These are phyloP conservation scores for Macadamia tetraphylla DNA, from an alignment of 164 flowering plant genomes.

Conservation along the genomic window DNA sequence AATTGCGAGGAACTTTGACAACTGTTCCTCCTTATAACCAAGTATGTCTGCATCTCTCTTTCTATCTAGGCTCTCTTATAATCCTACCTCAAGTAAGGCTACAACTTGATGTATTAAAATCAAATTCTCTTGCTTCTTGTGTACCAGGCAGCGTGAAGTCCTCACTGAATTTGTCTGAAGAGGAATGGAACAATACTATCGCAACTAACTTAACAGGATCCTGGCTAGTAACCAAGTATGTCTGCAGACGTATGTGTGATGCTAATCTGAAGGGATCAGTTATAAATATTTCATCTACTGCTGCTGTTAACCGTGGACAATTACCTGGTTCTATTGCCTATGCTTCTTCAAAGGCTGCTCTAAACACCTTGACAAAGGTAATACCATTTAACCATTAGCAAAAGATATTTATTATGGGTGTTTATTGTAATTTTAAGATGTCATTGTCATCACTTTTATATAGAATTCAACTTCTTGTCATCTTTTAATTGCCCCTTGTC, in stretches of 20 bases:
- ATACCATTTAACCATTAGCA: too few relatives aligned
- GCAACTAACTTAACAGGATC: slow-evolving; percentile 64
- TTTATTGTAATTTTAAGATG: too few relatives aligned
- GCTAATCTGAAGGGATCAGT: slow-evolving; percentile 52
- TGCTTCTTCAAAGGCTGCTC: slow-evolving; percentile 50
- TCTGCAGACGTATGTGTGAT: slow-evolving; percentile 53
- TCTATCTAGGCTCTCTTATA: too few relatives aligned
- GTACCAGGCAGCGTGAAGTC: slow-evolving; percentile 38
- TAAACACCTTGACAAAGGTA: slow-evolving; percentile 62
- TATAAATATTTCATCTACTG: slow-evolving; percentile 66
- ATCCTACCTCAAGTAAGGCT: too few relatives aligned
- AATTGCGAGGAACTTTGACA: too few relatives aligned
- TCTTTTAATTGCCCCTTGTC: too few relatives aligned
- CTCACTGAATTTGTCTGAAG: slow-evolving; percentile 51
- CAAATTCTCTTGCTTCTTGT: background rate
- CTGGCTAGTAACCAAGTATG: slow-evolving; percentile 64
- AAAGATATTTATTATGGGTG: too few relatives aligned
- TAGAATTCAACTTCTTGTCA: too few relatives aligned
- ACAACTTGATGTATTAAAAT: too few relatives aligned
- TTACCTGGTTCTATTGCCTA: slow-evolving; percentile 59
- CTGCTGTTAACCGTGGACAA: slow-evolving; percentile 56
- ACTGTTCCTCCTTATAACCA: background rate
- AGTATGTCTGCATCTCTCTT: too few relatives aligned
- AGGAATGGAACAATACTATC: slow-evolving; percentile 52
- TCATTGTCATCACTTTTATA: too few relatives aligned